Percentiles rank a stretch among this genome's conserved stretches.
Evolutionary conservation across 176 grass and related monocot genomes (phyloP).

Genomic region (Triticum aestivum): IWGSC_CS_RefSeq_v2.1 NC_057795.1:639928133-639928632

Average conservation of each 20-base stretch:
- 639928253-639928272: neutral
- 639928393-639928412: too few relatives aligned
- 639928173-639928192: too few relatives aligned
- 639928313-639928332: neutral
- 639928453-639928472: constrained; percentile 6
- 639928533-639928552: neutral
- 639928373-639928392: neutral
- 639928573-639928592: too few relatives aligned
- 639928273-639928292: neutral
- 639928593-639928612: neutral
- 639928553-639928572: constrained; percentile 32
- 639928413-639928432: too few relatives aligned
- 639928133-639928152: too few relatives aligned
- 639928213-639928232: too few relatives aligned
- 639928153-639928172: too few relatives aligned
- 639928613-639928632: neutral
- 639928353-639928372: neutral
- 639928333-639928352: neutral
- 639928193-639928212: too few relatives aligned
- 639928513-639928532: neutral
- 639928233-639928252: too few relatives aligned
- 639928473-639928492: neutral
- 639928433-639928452: constrained; percentile 20
- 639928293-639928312: neutral
- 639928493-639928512: constrained; percentile 28